These are phyloP conservation scores for Croton laevigatus DNA, from an alignment of 441 rosid species.

Conservation along the genomic window DNA sequence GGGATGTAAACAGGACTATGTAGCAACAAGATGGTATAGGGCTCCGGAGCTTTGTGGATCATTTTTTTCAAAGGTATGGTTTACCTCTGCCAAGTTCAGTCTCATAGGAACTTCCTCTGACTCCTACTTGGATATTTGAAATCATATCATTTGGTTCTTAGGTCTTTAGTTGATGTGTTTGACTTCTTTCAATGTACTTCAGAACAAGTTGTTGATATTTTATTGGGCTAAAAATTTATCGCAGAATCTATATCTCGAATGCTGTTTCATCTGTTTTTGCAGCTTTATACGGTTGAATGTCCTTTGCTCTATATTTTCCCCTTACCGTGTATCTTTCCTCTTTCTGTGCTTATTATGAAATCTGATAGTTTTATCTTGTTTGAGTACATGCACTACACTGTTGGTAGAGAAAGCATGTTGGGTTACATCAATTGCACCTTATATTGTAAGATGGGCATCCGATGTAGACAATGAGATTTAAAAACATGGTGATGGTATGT, in stretches of 20 bases:
- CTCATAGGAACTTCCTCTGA: constrained; percentile 9
- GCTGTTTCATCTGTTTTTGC: background rate
- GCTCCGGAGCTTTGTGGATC: constrained; percentile 99
- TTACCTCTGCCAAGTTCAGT: constrained; percentile 4
- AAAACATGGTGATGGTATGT: background rate
- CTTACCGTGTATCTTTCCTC: background rate
- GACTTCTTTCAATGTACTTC: background rate
- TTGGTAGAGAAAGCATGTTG: background rate
- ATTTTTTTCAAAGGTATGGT: constrained; percentile 86
- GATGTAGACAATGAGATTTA: background rate
- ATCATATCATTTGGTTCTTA: background rate
- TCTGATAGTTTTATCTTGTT: background rate
- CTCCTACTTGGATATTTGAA: background rate
- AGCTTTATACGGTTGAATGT: background rate
- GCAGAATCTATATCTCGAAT: background rate
- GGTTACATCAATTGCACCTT: background rate
- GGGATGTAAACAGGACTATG: constrained; percentile 66
- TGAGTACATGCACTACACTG: no score
- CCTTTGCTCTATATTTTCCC: background rate
- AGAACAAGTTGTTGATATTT: background rate
- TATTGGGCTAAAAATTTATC: background rate
- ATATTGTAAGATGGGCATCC: background rate
- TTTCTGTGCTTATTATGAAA: background rate
- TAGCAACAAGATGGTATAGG: constrained; percentile 99
- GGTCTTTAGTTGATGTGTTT: background rate